These are phyloP conservation scores for Trypanosoma caninum DNA, from an alignment of 208 protist species.

Conservation along the genomic window DNA sequence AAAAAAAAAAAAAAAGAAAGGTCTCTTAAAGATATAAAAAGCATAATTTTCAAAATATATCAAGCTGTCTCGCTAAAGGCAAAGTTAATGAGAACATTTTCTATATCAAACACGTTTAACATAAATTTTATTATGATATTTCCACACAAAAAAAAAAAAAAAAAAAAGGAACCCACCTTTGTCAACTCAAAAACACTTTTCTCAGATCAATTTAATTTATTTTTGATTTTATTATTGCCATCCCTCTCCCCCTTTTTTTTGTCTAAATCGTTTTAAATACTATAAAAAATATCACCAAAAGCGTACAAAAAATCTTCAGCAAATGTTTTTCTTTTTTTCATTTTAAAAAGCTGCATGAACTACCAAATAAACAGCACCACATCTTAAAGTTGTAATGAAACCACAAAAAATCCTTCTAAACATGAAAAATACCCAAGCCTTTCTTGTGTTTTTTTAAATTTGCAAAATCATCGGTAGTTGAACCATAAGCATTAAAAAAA, in stretches of 20 bases:
- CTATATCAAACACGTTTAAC: constrained; percentile 23
- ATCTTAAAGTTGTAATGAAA: constrained; percentile 31
- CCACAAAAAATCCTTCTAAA: constrained; percentile 64
- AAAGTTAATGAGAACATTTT: constrained; percentile 52
- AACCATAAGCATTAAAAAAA: constrained; percentile 76
- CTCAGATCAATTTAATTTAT: too few relatives aligned
- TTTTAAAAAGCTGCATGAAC: too few relatives aligned
- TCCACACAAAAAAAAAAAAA: background rate
- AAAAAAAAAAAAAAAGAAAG: constrained; percentile 50
- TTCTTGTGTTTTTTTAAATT: constrained; percentile 26
- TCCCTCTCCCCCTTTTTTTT: too few relatives aligned
- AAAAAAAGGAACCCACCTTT: background rate
- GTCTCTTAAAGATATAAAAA: constrained; percentile 59
- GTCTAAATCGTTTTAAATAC: too few relatives aligned
- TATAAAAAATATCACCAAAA: too few relatives aligned
- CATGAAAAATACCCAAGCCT: constrained; percentile 60
- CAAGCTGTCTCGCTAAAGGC: constrained; percentile 52
- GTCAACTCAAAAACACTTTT: background rate
- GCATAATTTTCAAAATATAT: constrained; percentile 25
- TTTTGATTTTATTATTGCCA: too few relatives aligned
- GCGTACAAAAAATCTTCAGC: too few relatives aligned
- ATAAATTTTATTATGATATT: constrained; percentile 9
- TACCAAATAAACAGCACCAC: constrained; percentile 11
- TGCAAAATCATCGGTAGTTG: constrained; percentile 40
- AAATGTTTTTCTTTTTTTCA: constrained; percentile 4